phyloP scores from a whole-genome alignment of 768 basidiomycete species.

The Lyophyllum semitale region DNA sequence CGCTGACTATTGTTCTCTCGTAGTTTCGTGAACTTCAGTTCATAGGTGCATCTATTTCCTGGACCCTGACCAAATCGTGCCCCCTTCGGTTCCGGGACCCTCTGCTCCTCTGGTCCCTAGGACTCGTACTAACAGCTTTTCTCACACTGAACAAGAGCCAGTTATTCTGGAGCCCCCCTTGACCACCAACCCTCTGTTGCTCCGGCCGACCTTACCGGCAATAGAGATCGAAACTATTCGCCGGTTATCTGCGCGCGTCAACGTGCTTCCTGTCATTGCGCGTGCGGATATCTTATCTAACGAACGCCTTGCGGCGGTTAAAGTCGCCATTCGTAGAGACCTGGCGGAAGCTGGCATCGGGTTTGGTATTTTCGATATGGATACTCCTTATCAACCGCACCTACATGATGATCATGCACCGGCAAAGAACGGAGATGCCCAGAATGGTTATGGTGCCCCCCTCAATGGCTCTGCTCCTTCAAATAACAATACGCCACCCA shows the following conservation, averaged over 20 bases:
- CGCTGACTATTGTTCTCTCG: slow-evolving; percentile 16
- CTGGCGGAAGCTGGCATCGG: slow-evolving; percentile 85
- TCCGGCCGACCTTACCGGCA: slow-evolving; percentile 66
- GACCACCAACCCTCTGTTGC: slow-evolving; percentile 68
- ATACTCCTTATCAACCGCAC: slow-evolving; percentile 52
- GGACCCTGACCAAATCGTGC: slow-evolving; percentile 81
- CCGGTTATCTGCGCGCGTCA: slow-evolving; percentile 78
- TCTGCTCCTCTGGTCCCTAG: slow-evolving; percentile 70
- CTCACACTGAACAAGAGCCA: slow-evolving; percentile 70
- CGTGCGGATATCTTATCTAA: slow-evolving; percentile 81
- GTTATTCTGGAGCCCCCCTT: slow-evolving; percentile 82
- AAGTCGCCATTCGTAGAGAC: slow-evolving; percentile 78
- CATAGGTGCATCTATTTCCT: slow-evolving; percentile 84
- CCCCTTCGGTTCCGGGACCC: slow-evolving; percentile 65
- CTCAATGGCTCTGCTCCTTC: slow-evolving; percentile 54
- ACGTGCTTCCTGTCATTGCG: slow-evolving; percentile 85
- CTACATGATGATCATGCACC: slow-evolving; percentile 45
- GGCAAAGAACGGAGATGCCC: slow-evolving; percentile 49
- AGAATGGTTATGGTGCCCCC: slow-evolving; percentile 52
- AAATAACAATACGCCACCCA: slow-evolving; percentile 61
- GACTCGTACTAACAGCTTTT: slow-evolving; percentile 70
- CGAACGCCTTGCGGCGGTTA: slow-evolving; percentile 78
- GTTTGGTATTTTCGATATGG: slow-evolving; percentile 87
- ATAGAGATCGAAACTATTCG: slow-evolving; percentile 79
- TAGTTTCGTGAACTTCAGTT: slow-evolving; percentile 18